These are phyloP conservation scores for Cladophialophora psammophila DNA, from an alignment of 2,329 filamentous ascomycete genomes.

Conservation along the genomic window DNA sequence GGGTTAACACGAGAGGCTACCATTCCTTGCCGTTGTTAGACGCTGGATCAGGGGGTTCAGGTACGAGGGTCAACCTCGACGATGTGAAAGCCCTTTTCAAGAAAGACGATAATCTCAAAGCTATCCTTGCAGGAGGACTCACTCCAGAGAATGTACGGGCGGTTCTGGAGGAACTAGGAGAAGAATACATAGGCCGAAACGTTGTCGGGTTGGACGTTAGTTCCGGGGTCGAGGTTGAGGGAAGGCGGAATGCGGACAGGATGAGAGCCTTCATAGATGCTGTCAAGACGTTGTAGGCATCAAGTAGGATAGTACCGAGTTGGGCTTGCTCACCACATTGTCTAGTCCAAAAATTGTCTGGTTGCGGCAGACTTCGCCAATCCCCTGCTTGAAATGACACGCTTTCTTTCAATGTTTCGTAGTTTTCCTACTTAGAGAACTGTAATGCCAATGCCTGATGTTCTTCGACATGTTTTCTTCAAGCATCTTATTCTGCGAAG, in stretches of 20 bases:
- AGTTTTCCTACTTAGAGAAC: too few species aligned
- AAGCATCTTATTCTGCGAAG: too few species aligned
- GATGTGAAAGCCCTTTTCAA: constrained; percentile 72
- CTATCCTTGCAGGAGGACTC: constrained; percentile 86
- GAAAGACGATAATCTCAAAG: constrained; percentile 72
- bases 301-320: not conserved
- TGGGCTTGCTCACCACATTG: not conserved
- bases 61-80: constrained; percentile 75
- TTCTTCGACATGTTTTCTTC: too few species aligned
- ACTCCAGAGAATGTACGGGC: constrained; percentile 78
- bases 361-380: too few species aligned
- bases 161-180: constrained; percentile 69
- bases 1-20: constrained; percentile 76
- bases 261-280: constrained; percentile 81
- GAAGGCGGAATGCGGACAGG: constrained; percentile 79
- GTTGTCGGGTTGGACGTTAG: constrained; percentile 90
- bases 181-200: constrained; percentile 58
- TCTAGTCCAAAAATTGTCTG: not conserved
- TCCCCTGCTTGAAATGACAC: too few species aligned
- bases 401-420: too few species aligned
- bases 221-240: constrained; percentile 87
- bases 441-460: too few species aligned
- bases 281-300: constrained; percentile 61
- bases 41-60: constrained; percentile 82
- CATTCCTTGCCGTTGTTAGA: constrained; percentile 86